Evolutionary conservation across 1,139 yeast species (phyloP).

Genomic region (Sugiyamaella neomexicana): DNA sequence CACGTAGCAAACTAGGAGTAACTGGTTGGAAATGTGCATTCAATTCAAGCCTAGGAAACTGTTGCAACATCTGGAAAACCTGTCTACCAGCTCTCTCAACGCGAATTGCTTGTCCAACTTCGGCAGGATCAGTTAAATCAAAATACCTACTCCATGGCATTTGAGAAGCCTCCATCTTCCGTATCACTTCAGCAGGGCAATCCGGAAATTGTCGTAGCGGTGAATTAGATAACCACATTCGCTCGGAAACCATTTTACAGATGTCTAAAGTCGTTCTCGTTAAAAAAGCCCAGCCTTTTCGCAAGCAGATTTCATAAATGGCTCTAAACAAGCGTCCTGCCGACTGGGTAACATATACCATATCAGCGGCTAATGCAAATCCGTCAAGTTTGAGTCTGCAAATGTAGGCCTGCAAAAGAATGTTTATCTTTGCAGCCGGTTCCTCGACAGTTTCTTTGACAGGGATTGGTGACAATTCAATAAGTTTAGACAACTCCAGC

Average conservation of each 20-base stretch:
- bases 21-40: slow-evolving; percentile 72
- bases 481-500: slow-evolving; percentile 66
- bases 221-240: slow-evolving; percentile 83
- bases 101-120: slow-evolving; percentile 79
- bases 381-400: slow-evolving; percentile 78
- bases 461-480: slow-evolving; percentile 83
- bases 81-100: slow-evolving; percentile 64
- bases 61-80: slow-evolving; percentile 61
- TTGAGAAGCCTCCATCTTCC: slow-evolving; percentile 75
- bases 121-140: slow-evolving; percentile 61
- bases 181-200: slow-evolving; percentile 68
- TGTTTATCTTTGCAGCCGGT: slow-evolving; percentile 75
- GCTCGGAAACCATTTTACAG: slow-evolving; percentile 75
- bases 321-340: slow-evolving; percentile 90
- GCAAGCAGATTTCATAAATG: slow-evolving; percentile 71
- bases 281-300: slow-evolving; percentile 70
- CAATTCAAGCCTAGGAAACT: slow-evolving; percentile 68
- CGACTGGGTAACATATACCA: slow-evolving; percentile 89
- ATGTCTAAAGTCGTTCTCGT: slow-evolving; percentile 60
- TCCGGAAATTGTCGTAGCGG: slow-evolving; percentile 80
- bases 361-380: slow-evolving; percentile 88
- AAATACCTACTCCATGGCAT: slow-evolving; percentile 83
- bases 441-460: slow-evolving; percentile 70
- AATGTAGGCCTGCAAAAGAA: slow-evolving; percentile 80
- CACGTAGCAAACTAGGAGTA: slow-evolving; percentile 61